Evolutionary conservation across 208 protist genomes (phyloP), one percentile per base, ranked within the genome.

Genomic region (Angomonas desouzai): DNA sequence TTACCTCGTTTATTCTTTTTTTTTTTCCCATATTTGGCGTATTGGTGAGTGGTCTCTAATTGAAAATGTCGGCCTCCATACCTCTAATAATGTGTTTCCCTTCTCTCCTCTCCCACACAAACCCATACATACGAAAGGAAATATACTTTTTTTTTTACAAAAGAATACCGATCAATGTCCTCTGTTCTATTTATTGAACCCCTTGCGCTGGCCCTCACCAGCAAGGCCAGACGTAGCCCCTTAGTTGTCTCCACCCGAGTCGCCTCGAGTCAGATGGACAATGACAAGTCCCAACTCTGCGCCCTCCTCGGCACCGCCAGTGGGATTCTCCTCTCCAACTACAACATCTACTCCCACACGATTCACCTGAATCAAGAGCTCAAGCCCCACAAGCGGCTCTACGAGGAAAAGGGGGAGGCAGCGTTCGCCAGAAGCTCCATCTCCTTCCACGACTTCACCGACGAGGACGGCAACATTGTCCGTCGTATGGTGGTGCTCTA

Each of bases 371-470:
- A 57, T 0, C 55, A 60, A 16, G 79, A 81, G 63, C 29, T 55
- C 36, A 74, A 73, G 62, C 22, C 23, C 16, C 45, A 55, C 45
- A 63, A 71, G 13, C 38, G 23, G 3, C 22, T 73, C 4, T 81
- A 77, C 62, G 77, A 74, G 25, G 67, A 70, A 1, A 81, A 83
- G 49, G 64, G 64, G 9, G 72, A 82, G 28, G 70, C 75, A 23
- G 60, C 87, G 22, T 84, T 83, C 58, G 61, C 77, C 6, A 63
- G 53, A 33, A 64, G 89, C 59, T 74, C 65, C 62, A 65, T 91
- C 20, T 86, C 83, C 33, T 65, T 88, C 20, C 87, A 93, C 76
- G 72, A 88, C 66, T 77, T 87, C 69, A 85, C 82, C 32, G 70
- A 85, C 70, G 59, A 61, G 3, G 49, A 81, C 20, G 79, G 82